These are phyloP conservation scores for Scytalidium sp. DNA, from an alignment of 2,329 filamentous ascomycete species.

Conservation along the genomic window DNA sequence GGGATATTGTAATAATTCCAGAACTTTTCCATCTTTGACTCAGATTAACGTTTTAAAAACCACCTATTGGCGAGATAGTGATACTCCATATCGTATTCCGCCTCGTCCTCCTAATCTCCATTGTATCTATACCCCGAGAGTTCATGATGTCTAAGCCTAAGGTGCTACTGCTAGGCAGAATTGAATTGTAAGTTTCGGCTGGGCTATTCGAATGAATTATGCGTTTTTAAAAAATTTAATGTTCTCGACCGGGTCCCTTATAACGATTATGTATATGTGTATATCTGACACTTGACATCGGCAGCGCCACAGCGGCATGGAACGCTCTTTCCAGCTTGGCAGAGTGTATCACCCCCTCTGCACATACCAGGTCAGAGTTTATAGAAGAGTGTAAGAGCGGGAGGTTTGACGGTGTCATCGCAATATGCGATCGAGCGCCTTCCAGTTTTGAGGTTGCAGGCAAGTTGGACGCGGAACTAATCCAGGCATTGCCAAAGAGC, in stretches of 20 bases:
- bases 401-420: constrained; percentile 48
- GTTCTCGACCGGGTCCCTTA: no score
- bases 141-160: not conserved
- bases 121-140: not conserved
- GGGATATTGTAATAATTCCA: no score
- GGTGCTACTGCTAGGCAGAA: not conserved
- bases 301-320: constrained; percentile 40
- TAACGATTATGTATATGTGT: no score
- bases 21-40: no score
- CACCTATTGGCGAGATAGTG: not conserved
- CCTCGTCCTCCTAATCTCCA: not conserved
- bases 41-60: no score
- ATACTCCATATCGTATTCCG: not conserved
- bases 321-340: constrained; percentile 22
- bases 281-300: not conserved
- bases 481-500: constrained; percentile 33
- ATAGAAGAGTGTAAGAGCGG: constrained; percentile 53
- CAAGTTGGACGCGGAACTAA: constrained; percentile 51
- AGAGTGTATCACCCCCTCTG: constrained; percentile 32
- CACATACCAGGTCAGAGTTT: constrained; percentile 51
- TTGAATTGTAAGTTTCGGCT: not conserved
- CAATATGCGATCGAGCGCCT: constrained; percentile 52
- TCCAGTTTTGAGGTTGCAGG: constrained; percentile 46
- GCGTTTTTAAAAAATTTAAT: not conserved
- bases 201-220: not conserved